These are phyloP conservation scores for Pinus albicaulis DNA, from an alignment of 75 land plant species.

Conservation along the genomic window DNA sequence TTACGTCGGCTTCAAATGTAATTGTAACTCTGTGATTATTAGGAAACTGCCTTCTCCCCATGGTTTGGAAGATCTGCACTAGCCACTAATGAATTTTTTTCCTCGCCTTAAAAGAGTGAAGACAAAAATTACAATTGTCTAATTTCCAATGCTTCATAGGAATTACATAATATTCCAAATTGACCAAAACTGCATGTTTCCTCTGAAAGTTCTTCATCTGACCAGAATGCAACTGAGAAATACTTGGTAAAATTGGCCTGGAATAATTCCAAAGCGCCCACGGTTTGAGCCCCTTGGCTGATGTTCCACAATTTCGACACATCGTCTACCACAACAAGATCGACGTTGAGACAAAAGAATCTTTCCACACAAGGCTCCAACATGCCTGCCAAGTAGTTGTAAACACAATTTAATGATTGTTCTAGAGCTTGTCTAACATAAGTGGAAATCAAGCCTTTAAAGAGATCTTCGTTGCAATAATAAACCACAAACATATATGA, in stretches of 20 bases:
- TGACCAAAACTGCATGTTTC: too few species aligned
- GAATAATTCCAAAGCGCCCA: constrained; percentile 83
- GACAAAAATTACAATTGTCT: too few species aligned
- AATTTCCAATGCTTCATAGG: too few species aligned
- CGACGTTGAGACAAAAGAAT: constrained; percentile 56
- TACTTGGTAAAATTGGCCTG: constrained; percentile 53
- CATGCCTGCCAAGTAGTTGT: constrained; percentile 34
- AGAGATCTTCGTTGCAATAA: constrained; percentile 25
- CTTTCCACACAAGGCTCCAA: constrained; percentile 44
- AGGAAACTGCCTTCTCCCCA: too few species aligned
- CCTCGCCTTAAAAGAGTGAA: too few species aligned
- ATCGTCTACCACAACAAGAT: constrained; percentile 60
- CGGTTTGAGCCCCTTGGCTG: constrained; percentile 23
- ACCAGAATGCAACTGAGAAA: constrained; percentile 45
- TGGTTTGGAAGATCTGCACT: too few species aligned
- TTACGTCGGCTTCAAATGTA: too few species aligned
- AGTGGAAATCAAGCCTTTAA: constrained; percentile 33
- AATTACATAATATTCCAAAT: too few species aligned
- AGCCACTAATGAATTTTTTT: too few species aligned
- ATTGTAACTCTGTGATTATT: too few species aligned
- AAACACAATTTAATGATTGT: constrained; percentile 55
- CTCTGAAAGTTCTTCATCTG: constrained; percentile 16
- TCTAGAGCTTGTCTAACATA: constrained; percentile 38
- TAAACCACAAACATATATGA: constrained; percentile 9
- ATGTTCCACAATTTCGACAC: constrained; percentile 56